Evolutionary conservation across 2,329 filamentous ascomycete genomes (phyloP), one percentile per base, ranked within the genome.

Genomic region (Penicillium polonicum): DNA sequence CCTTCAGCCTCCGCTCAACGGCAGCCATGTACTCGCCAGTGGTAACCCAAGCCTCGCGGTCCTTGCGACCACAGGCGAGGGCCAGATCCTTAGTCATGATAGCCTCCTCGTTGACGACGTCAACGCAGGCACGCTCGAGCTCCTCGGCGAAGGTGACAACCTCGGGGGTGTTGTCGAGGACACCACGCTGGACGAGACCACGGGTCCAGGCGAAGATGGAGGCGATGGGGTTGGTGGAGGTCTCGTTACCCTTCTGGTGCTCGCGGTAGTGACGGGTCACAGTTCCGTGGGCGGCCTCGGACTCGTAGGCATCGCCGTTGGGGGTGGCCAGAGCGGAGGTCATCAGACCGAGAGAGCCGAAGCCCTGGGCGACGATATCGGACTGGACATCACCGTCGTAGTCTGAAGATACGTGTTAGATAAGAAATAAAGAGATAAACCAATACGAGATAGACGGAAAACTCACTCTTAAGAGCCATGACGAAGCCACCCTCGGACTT

Each of bases 41-140:
- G 52, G 92, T 97, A 67, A 96, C 94, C 79, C 92, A 97, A 72
- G 91, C 88, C 69, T 85, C 85, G 66, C 90, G 85, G 61, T 85
- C 88, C 70, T 88, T 92, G 83, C 92, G 92, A 70, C 94, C 94
- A 75, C 90, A 94, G 48, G 92, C 90, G 59, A 97, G 85, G n/a
- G 94, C 94, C 69, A 99, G 80, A 78, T 99, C 94, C 87, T 99
- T 99, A 77, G 94, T 99, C 94, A 97, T 99, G 81, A 97, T 89
- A 62, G 90, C 90, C 73, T 97, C 93, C 58, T 90, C 78, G 75
- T 97, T 90, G 66, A 99, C 94, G 27, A 93, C 93, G 76, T 97
- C 92, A 59, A 97, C 83, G 76, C 94, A 97, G 38, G 94, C 94
- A 77, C 90, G 84, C 84, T 99, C 94, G 55, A 99, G 85, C 72